Percentiles rank a stretch among this genome's conserved stretches.
phyloP scores from a whole-genome alignment of 2,329 filamentous ascomycete genomes.

The Dendrostoma leiphaemia region DNA sequence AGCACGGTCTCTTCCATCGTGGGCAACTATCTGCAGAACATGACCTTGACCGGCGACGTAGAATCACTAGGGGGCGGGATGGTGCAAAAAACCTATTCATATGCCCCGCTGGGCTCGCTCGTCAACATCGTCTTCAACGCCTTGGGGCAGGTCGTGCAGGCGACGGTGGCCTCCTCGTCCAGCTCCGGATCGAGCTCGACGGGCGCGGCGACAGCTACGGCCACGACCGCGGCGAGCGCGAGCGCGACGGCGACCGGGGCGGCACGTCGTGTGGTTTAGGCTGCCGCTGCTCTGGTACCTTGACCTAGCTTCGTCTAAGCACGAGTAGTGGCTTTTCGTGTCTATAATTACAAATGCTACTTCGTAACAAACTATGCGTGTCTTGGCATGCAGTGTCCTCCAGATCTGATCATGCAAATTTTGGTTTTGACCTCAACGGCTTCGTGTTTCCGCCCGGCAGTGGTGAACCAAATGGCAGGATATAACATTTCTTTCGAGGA shows the following conservation, averaged over 20 bases:
- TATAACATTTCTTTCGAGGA: too few species aligned
- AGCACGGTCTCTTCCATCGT: slow-evolving; percentile 50
- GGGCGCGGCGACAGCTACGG: not conserved
- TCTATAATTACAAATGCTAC: too few species aligned
- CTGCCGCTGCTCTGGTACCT: too few species aligned
- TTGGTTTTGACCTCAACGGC: too few species aligned
- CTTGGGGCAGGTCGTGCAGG: slow-evolving; percentile 53
- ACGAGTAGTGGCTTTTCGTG: too few species aligned
- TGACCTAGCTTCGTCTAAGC: too few species aligned
- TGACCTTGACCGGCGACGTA: slow-evolving; percentile 47
- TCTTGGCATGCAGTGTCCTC: too few species aligned
- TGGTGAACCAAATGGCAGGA: too few species aligned
- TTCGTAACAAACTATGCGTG: too few species aligned
- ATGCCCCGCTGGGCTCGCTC: slow-evolving; percentile 46
- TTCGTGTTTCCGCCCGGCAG: too few species aligned
- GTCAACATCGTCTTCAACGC: slow-evolving; percentile 56
- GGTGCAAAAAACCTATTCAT: slow-evolving; percentile 51
- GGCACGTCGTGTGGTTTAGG: slow-evolving; percentile 3
- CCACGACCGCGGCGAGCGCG: slow-evolving; percentile 4
- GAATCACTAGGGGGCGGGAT: slow-evolving; percentile 33
- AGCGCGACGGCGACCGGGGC: slow-evolving; percentile 6
- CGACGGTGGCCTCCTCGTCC: slow-evolving; percentile 32
- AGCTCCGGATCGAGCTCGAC: slow-evolving; percentile 4
- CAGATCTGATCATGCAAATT: too few species aligned
- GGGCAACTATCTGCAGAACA: slow-evolving; percentile 56